Evolutionary conservation across 1,284 basidiomycete species (phyloP).

Genomic region (Retiboletus flavoniger): DNA sequence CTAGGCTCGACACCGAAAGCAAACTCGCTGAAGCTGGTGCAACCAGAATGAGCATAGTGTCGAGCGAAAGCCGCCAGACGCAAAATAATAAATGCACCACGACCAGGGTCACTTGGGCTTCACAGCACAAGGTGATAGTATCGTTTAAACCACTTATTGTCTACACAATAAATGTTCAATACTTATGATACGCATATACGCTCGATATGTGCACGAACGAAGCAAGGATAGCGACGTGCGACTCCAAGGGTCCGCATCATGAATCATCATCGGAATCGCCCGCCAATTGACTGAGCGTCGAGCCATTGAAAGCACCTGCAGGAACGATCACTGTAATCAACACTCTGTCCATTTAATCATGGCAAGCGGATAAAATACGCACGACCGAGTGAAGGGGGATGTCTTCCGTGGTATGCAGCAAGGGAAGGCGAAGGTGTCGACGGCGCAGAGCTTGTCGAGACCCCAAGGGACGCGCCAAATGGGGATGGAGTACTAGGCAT

Average conservation of each 20-base stretch:
- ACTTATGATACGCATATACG: conserved; percentile 5
- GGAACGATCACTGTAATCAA: neutral
- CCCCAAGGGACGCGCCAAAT: conserved; percentile 34
- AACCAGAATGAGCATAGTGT: neutral
- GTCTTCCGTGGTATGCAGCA: conserved; percentile 33
- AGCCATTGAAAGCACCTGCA: conserved; percentile 31
- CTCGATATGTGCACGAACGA: conserved; percentile 11
- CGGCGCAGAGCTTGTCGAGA: conserved; percentile 37
- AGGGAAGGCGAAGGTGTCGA: conserved; percentile 41
- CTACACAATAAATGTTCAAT: conserved; percentile 8
- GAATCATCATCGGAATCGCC: conserved; percentile 31
- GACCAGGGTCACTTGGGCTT: too few species aligned
- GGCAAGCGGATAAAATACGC: conserved; percentile 5
- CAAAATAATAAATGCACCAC: neutral
- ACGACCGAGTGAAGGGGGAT: conserved; percentile 32
- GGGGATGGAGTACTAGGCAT: conserved; percentile 40
- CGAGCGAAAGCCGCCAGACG: neutral
- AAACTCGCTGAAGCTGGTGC: neutral
- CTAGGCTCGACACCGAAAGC: neutral
- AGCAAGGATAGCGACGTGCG: neutral
- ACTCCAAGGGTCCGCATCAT: conserved; percentile 8
- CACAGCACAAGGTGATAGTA: neutral
- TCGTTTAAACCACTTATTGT: neutral
- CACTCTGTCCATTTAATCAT: neutral
- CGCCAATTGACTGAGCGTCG: conserved; percentile 26